Evolutionary conservation across 306 rosid species (phyloP), one percentile per base, ranked within the genome.

Genomic region (Gynostemma pentaphyllum): DNA sequence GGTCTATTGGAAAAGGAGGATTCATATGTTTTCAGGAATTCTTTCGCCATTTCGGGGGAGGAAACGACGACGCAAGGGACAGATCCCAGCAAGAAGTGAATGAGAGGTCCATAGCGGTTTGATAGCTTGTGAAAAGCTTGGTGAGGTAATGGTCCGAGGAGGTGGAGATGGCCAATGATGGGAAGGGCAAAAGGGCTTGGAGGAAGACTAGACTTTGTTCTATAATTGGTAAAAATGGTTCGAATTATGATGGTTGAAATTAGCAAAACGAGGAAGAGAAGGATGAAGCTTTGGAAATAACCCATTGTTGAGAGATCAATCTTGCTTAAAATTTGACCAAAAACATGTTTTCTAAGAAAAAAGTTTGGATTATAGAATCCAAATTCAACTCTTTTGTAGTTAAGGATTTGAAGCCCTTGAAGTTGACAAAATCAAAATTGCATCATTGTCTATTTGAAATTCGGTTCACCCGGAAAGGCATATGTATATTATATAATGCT

Each of bases 121-220:
- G 83, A 71, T 10, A 78, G 77, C 62, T 71, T 78, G 67, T 78
- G 69, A 40, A 78, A 67, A 48, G 77, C 74, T 71, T 74, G 76
- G 69, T 78, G 83, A 21, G 79, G 83, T 27, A 64, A 42, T 16
- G 79, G 57, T n/a, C 62, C 66, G 15, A 78, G 74, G 62, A 70
- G 83, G 44, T 78, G 83, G 70, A 78, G 79, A 29, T 78, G 83
- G 26, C 83, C 83, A 1, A 74, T 68, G 70, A 74, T 64, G 13
- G 83, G 79, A 16, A 78, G 67, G 27, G 79, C 68, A 13, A 63
- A 10, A 15, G 79, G 79, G 48, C 74, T 51, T 12, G 83, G 79
- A 60, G 79, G 79, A 68, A 70, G 76, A 41, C 23, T 74, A 27
- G 44, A 26, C 15, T 50, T 74, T 15, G 63, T 39, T 5, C 30